These are phyloP conservation scores for Tetrapisispora iriomotensis DNA, from an alignment of 805 yeast species.

Conservation along the genomic window DNA sequence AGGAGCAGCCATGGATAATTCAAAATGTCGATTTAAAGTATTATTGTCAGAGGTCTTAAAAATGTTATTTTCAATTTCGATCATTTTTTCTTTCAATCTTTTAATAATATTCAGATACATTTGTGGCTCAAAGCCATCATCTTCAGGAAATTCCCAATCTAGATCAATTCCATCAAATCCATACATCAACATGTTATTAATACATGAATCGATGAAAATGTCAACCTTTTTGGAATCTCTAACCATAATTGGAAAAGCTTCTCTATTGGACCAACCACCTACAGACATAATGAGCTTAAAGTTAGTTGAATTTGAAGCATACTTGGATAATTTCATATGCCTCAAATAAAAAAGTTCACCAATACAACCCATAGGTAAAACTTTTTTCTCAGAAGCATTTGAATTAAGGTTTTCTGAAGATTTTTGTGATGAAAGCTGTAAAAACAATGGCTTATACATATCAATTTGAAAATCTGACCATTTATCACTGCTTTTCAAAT, in stretches of 20 bases:
- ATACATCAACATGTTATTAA: slow-evolving; percentile 38
- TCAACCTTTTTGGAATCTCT: slow-evolving; percentile 31
- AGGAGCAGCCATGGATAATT: slow-evolving; percentile 71
- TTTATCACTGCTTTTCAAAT: slow-evolving; percentile 44
- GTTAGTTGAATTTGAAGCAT: slow-evolving; percentile 16
- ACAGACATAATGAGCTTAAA: slow-evolving; percentile 60
- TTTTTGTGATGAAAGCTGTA: slow-evolving; percentile 4
- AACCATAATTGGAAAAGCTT: slow-evolving; percentile 38
- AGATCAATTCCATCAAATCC: slow-evolving; percentile 87
- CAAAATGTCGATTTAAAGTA: slow-evolving; percentile 24
- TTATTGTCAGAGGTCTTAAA: slow-evolving; percentile 8
- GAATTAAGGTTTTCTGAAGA: background rate
- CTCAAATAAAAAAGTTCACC: slow-evolving; percentile 43
- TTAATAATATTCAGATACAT: slow-evolving; percentile 37
- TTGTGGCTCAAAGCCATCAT: slow-evolving; percentile 33
- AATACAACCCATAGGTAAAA: slow-evolving; percentile 37
- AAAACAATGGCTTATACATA: slow-evolving; percentile 12
- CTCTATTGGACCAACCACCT: slow-evolving; percentile 68
- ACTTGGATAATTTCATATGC: slow-evolving; percentile 2
- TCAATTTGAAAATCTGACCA: slow-evolving; percentile 52
- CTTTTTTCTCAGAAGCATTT: background rate
- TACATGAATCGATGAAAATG: slow-evolving; percentile 42
- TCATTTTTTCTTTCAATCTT: slow-evolving; percentile 33
- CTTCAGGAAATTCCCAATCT: slow-evolving; percentile 87
- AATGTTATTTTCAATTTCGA: slow-evolving; percentile 28